Percentiles rank a stretch among this genome's conserved stretches.
These are phyloP conservation scores for Eucalyptus erythrocorys DNA, from an alignment of 345 rosid species.

Conservation along the genomic window DNA sequence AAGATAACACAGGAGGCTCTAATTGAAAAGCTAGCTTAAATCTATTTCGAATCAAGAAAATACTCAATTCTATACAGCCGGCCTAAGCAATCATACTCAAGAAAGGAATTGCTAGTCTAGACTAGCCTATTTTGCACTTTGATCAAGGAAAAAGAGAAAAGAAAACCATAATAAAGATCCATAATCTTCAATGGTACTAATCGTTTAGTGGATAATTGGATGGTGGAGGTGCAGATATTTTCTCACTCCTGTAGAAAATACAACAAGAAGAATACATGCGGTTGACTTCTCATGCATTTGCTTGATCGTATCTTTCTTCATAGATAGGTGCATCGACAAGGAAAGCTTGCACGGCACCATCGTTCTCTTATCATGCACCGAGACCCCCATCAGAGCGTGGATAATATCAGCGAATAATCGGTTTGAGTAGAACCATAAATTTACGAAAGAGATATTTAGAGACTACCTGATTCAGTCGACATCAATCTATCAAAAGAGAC, in stretches of 20 bases:
- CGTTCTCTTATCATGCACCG: neutral
- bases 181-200: neutral
- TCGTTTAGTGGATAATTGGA: neutral
- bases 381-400: neutral
- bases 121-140: neutral
- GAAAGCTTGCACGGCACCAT: neutral
- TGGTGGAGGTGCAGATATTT: neutral
- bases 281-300: neutral
- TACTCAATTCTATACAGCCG: neutral
- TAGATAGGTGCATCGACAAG: neutral
- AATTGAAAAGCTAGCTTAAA: neutral
- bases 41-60: neutral
- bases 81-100: neutral
- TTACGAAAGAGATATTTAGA: neutral
- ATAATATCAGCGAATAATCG: neutral
- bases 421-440: neutral
- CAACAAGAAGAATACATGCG: neutral
- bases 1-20: no score
- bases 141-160: neutral
- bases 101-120: neutral
- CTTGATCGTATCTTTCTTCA: neutral
- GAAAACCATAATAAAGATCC: neutral
- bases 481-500: neutral
- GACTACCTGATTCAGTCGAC: neutral
- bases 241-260: neutral